Evolutionary conservation across 768 basidiomycete species (phyloP).

Genomic region (Strobilomyces confusus): DNA sequence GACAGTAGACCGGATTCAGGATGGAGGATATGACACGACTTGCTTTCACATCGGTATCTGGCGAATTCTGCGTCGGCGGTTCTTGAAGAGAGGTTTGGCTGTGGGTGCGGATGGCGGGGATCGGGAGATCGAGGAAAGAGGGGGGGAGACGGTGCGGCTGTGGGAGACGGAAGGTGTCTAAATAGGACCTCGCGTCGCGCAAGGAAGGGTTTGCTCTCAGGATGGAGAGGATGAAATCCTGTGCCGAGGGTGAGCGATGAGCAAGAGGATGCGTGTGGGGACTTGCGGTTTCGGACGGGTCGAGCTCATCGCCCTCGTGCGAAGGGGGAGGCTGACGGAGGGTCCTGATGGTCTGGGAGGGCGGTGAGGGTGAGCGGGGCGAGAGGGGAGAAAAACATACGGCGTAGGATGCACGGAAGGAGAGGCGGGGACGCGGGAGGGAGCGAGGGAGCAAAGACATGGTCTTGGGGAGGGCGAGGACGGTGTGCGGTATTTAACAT

Average conservation of each 20-base stretch:
- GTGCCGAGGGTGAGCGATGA: slow-evolving; percentile 13
- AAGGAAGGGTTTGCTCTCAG: slow-evolving; percentile 88
- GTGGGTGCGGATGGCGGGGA: slow-evolving; percentile 18
- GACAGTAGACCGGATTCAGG: slow-evolving; percentile 76
- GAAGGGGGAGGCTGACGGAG: slow-evolving; percentile 20
- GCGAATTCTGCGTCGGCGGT: slow-evolving; percentile 24
- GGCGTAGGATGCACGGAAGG: slow-evolving; percentile 53
- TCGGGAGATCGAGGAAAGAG: slow-evolving; percentile 24
- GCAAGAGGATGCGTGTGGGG: not conserved
- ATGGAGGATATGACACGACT: slow-evolving; percentile 66
- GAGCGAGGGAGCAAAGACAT: slow-evolving; percentile 22
- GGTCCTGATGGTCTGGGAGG: slow-evolving; percentile 27
- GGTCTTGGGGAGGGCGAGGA: not conserved
- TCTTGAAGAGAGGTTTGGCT: slow-evolving; percentile 1
- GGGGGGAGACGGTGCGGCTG: slow-evolving; percentile 33
- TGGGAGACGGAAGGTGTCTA: slow-evolving; percentile 83
- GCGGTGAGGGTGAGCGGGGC: slow-evolving; percentile 12
- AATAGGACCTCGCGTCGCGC: slow-evolving; percentile 86
- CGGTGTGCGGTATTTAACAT: slow-evolving; percentile 21
- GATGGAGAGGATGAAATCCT: slow-evolving; percentile 97
- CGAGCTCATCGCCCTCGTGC: slow-evolving; percentile 23
- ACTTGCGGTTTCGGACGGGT: slow-evolving; percentile 49
- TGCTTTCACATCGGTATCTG: slow-evolving; percentile 32
- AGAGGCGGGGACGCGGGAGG: slow-evolving; percentile 31
- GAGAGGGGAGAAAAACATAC: slow-evolving; percentile 33